These are phyloP conservation scores for Vitis hybrid DNA, from an alignment of 177 flowering plant species.

Conservation along the genomic window DNA sequence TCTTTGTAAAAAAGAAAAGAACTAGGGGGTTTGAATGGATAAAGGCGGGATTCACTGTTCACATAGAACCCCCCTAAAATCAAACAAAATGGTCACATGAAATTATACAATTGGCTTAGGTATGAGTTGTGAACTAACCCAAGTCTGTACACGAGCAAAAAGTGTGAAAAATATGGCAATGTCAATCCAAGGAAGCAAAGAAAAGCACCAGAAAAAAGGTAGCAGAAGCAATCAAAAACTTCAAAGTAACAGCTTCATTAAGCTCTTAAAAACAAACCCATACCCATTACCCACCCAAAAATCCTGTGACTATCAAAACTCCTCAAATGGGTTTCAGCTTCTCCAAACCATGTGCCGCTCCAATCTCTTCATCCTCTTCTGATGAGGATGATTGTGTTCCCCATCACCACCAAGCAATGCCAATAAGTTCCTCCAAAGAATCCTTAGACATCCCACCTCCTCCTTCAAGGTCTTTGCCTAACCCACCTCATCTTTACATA, in stretches of 20 bases:
- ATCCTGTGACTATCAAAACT: no score
- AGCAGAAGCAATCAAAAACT: background rate
- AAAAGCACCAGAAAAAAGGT: conserved; percentile 23
- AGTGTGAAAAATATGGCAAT: conserved; percentile 1
- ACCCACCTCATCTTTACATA: conserved; percentile 19
- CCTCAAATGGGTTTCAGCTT: conserved; percentile 41
- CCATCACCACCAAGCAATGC: conserved; percentile 8
- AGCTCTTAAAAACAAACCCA: conserved; percentile 3
- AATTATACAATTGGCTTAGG: background rate
- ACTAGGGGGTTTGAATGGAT: no score
- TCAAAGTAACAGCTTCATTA: conserved; percentile 7
- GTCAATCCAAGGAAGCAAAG: conserved; percentile 21
- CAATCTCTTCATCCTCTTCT: conserved; percentile 41
- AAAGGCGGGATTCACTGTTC: no score
- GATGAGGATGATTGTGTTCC: conserved; percentile 23
- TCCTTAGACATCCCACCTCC: conserved; percentile 8
- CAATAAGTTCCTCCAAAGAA: background rate
- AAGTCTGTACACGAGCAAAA: background rate
- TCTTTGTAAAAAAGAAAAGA: no score
- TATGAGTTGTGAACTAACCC: background rate
- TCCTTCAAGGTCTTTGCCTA: conserved; percentile 14
- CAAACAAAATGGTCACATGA: background rate
- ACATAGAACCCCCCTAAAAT: background rate
- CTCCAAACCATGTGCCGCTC: conserved; percentile 36
- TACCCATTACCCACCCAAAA: background rate